These are phyloP conservation scores for Schoenoplectus tabernaemontani DNA, from an alignment of 202 grass and related monocot species.

Conservation along the genomic window DNA sequence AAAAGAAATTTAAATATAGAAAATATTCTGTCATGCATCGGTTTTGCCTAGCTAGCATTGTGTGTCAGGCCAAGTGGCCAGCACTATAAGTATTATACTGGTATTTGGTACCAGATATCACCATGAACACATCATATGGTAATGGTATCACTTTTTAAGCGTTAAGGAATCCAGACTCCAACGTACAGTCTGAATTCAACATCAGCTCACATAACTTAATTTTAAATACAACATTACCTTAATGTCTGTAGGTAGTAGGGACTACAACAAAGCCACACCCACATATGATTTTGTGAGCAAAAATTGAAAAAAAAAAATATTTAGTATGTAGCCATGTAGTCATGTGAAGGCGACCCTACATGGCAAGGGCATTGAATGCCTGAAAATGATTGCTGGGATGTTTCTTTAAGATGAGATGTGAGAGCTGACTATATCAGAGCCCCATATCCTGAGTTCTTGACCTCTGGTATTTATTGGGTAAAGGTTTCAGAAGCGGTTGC, in stretches of 20 bases:
- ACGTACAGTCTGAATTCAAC: background rate
- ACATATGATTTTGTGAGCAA: too few species aligned
- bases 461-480: too few species aligned
- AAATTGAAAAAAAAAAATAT: background rate
- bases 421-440: background rate
- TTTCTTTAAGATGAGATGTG: background rate
- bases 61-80: background rate
- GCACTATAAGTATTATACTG: background rate
- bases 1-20: background rate
- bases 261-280: too few species aligned
- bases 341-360: conserved; percentile 3
- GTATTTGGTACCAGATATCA: background rate
- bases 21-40: background rate
- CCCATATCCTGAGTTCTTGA: background rate
- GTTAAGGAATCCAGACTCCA: background rate
- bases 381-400: conserved; percentile 5
- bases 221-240: background rate
- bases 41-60: background rate
- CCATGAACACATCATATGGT: too few species aligned
- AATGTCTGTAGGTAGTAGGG: too few species aligned
- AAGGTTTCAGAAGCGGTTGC: background rate
- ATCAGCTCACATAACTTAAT: background rate
- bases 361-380: conserved; percentile 14
- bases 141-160: background rate
- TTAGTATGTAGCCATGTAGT: background rate